Evolutionary conservation across 2,329 filamentous ascomycete genomes (phyloP), one percentile per base, ranked within the genome.

Genomic region (Mollisiaceae sp.): DNA sequence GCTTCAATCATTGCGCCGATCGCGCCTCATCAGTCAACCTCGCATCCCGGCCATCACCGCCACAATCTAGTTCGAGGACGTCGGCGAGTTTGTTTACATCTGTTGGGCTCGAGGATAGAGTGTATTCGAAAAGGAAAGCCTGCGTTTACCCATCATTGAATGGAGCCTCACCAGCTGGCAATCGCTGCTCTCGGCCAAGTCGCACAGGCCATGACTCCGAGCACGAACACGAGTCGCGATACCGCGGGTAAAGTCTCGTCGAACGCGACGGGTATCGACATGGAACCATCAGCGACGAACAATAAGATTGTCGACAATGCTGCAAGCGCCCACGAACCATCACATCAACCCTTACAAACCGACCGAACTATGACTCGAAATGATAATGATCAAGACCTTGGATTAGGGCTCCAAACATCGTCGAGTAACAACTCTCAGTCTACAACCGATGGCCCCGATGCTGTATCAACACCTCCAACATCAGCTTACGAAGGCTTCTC

Each of bases 361-460:
- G 60, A 60, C 15, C 54, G 22, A 56, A 63, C 41, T 24, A 69
- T 67, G 61, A 59, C 62, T 63, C 47, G 35, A 57, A 61, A 57
- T 43, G 63, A 58, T 52, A 62, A 63, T 15, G 39, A 36, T 20
- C 59, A 59, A 43, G 63, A 65, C 38, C 57, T 65, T n/a, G 62
- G 27, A 20, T 36, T 57, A 56, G 64, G 61, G 50, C 59, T 58
- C 59, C 64, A 60, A 64, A 61, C 69, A 32, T 72, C 63, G 63
- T 79, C 78, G 18, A 79, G 76, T 71, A 77, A 78, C 74, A 78
- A 80, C 65, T 82, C 80, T 5, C 81, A 83, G 72, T 79, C 78
- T 39, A 83, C 82, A 15, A 78, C 72, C 22, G 77, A 78, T 57
- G 77, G 77, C 22, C 79, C 77, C 43, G 78, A 80, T 64, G 75